Conservation (phyloP, 257 asterid species). For the Penstemon newberryi region DNA sequence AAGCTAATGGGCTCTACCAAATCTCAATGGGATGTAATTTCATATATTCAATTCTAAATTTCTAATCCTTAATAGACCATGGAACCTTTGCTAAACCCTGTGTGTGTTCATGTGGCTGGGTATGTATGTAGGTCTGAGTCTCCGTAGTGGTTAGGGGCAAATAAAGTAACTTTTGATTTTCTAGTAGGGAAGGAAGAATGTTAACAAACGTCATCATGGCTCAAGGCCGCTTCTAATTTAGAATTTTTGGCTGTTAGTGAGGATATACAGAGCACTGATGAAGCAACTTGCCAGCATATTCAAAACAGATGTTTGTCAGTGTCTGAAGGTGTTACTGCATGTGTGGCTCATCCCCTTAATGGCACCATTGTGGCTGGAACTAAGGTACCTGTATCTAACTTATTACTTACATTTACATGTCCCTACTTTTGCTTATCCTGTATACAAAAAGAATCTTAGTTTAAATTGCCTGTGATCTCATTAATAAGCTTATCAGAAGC, state of each 20-base stretch:
- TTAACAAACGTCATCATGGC: background rate
- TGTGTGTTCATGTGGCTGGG: background rate
- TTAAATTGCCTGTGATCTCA: slow-evolving; percentile 10
- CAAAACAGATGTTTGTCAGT: slow-evolving; percentile 54
- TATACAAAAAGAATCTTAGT: background rate
- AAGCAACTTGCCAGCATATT: slow-evolving; percentile 36
- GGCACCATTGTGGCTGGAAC: slow-evolving; percentile 90
- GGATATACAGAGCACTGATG: slow-evolving; percentile 37
- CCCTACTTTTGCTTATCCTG: slow-evolving; percentile 5
- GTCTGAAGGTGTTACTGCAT: slow-evolving; percentile 71
- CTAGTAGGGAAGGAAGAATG: background rate
- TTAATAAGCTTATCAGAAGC: slow-evolving; percentile 14
- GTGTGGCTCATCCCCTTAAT: slow-evolving; percentile 72
- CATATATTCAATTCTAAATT: background rate
- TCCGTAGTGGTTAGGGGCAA: background rate
- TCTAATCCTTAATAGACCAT: background rate
- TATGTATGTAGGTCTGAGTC: background rate
- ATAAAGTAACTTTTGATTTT: background rate
- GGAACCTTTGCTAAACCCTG: slow-evolving; percentile 9
- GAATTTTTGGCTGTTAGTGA: slow-evolving; percentile 47
- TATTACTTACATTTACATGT: background rate
- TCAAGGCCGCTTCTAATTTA: slow-evolving; percentile 26
- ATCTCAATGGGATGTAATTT: slow-evolving; percentile 8
- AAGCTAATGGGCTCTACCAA: background rate
- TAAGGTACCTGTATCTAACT: slow-evolving; percentile 43